Evolutionary conservation across 2,329 filamentous ascomycete genomes (phyloP), one percentile per base, ranked within the genome.

Genomic region (Phyllosticta paracitricarpa): DNA sequence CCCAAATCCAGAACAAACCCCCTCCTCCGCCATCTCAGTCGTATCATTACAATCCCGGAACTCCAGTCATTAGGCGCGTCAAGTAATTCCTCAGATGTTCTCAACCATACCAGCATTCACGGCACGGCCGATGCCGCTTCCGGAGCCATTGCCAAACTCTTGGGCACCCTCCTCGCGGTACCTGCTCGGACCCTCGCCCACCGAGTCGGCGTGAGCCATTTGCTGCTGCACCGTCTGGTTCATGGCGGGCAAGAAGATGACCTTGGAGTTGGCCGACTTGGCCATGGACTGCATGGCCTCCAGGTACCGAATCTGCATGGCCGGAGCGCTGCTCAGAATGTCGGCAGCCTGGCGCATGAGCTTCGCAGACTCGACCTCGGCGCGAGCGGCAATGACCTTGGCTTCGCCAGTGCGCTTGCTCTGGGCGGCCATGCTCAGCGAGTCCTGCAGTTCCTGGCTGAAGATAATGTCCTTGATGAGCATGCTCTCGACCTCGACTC

Each of bases 251-350:
- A 94, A 72, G 81, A 94, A 93, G 68, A 93, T 92, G 69, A 94
- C 88, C 78, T 95, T 95, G 76, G 81, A 84, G 76, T 91, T 95
- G 56, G 91, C 90, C 0, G 85, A 84, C 83, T 97, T 97, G 69
- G 94, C 94, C 93, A 99, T 99, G 52, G 90, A 84, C 75, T 97
- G 94, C 93, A 97, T 97, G 3, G 94, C 92, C 78, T 99, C 94
- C 67, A 99, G 88, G 76, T 97, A 97, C 66, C 92, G 82, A 78
- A 96, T 96, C 78, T 97, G 92, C 94, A 99, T 99, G 68, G 94
- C 94, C 2, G 94, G 94, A 0, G 93, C 93, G 17, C 86, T 91
- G 65, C 85, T 89, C 57, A 99, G 77, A 68, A 97, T 97, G 72
- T 99, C 93, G 74, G 94, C 94, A 48, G 94, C 93, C 78, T 94